Evolutionary conservation across 2,329 filamentous ascomycete genomes (phyloP), one percentile per base, ranked within the genome.

Genomic region (Penicillium psychrosexuale): DNA sequence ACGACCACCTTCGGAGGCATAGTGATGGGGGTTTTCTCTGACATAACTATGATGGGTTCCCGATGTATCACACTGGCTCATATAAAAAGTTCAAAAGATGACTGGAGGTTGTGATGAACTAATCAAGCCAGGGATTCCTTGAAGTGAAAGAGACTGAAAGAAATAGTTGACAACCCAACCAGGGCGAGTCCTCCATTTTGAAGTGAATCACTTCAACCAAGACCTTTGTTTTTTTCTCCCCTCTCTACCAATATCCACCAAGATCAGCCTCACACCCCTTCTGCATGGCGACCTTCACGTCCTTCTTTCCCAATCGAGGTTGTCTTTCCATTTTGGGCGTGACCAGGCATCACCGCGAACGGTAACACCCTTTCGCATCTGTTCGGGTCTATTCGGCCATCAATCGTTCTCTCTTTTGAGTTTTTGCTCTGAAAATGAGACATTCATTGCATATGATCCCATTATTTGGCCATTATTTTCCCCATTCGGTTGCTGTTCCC

Each of bases 131-230:
- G 34, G 33, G 39, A 24, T 27, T 37, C 33, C 47, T 50, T 34
- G 50, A 34, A 22, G 30, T 6, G 30, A 6, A 42, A 28, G 27
- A 28, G 27, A 55, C 47, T 38, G 39, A 34, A 33, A 13, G 27
- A 47, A 49, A 42, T 19, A 50, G 48, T 64, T 65, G 51, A 44
- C 47, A 65, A 64, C 39, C 50, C 55, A 61, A 61, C 63, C 39
- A 50, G 48, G 47, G 52, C 40, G 36, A 46, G 19, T 46, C 42
- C n/a, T 40, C 36, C 17, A 47, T 40, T 34, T 52, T 46, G 52
- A 48, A 38, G 42, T 47, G 17, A 52, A 53, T 34, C 36, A 48
- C 47, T 36, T 39, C 31, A 24, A 47, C 28, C 47, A 45, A 27
- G 8, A 27, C n/a, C 12, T 6, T 44, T 8, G 17, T 13, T 45